Conservation (phyloP, 2,329 filamentous ascomycete species). For the Pseudocercospora vitis region DNA sequence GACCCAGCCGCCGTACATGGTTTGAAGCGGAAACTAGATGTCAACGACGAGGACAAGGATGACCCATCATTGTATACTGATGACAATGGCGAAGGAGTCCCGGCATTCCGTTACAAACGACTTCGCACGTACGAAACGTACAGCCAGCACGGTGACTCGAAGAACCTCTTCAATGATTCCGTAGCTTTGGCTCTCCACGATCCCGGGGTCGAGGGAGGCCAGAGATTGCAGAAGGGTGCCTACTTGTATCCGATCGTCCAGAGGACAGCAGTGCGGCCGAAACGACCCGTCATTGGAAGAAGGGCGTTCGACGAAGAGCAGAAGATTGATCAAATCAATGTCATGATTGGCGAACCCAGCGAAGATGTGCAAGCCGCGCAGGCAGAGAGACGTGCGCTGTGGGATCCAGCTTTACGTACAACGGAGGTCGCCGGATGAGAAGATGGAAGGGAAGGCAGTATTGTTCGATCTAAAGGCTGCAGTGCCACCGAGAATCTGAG, state of each 20-base stretch:
- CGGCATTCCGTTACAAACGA: constrained; percentile 56
- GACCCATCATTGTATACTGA: constrained; percentile 53
- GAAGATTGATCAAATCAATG: constrained; percentile 31
- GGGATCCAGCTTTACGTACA: constrained; percentile 23
- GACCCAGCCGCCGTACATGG: constrained; percentile 49
- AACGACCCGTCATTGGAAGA: constrained; percentile 50
- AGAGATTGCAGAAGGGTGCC: constrained; percentile 52
- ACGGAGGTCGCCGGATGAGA: constrained; percentile 19
- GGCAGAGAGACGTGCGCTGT: constrained; percentile 15
- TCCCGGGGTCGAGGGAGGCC: constrained; percentile 42
- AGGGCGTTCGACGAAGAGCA: constrained; percentile 36
- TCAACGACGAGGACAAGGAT: constrained; percentile 55
- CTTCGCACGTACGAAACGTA: constrained; percentile 62
- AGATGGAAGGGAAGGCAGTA: background rate
- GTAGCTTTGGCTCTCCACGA: constrained; percentile 61
- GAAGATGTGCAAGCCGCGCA: constrained; percentile 17
- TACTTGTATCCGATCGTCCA: constrained; percentile 63
- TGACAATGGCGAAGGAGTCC: constrained; percentile 36
- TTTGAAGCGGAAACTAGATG: constrained; percentile 58
- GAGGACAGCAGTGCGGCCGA: constrained; percentile 54
- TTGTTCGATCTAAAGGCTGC: background rate
- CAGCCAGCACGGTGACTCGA: constrained; percentile 52
- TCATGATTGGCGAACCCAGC: constrained; percentile 26
- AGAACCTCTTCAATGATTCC: constrained; percentile 55
- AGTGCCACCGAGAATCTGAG: background rate